Evolutionary conservation across 768 basidiomycete species (phyloP).

Genomic region (Mycena vitilis): DNA sequence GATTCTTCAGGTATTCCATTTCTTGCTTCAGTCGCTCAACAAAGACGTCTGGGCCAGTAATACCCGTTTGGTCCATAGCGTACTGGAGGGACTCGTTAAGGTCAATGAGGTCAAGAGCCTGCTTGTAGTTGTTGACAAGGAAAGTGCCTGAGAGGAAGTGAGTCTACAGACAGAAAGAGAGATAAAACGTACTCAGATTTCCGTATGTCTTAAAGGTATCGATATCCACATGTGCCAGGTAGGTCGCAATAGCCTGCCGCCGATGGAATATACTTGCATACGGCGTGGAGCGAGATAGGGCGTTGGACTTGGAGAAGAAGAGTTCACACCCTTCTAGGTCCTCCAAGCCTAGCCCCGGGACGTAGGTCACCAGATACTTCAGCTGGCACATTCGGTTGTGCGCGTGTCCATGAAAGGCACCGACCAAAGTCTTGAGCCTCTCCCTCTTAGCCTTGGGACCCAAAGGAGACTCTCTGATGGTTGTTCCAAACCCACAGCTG

Average conservation of each 20-base stretch:
- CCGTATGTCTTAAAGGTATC: neutral
- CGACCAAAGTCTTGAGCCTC: neutral
- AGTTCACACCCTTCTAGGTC: constrained; percentile 34
- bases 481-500: neutral
- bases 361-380: constrained; percentile 18
- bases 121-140: neutral
- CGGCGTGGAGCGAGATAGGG: constrained; percentile 8
- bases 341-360: constrained; percentile 22
- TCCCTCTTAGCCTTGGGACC: no score
- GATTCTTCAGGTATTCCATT: neutral
- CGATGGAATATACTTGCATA: constrained; percentile 24
- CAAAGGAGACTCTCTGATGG: no score
- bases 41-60: neutral
- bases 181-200: neutral
- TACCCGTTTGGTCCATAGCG: neutral
- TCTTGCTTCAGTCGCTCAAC: neutral
- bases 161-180: neutral
- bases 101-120: neutral
- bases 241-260: constrained; percentile 20
- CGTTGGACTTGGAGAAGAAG: constrained; percentile 28
- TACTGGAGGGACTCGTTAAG: neutral
- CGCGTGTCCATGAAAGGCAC: constrained; percentile 26
- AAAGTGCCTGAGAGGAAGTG: neutral
- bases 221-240: neutral
- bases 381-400: constrained; percentile 28